Percentiles rank a stretch among this genome's conserved stretches.
These are phyloP conservation scores for Sugiyamaella sp. DNA, from an alignment of 1,139 yeast genomes.

Conservation along the genomic window DNA sequence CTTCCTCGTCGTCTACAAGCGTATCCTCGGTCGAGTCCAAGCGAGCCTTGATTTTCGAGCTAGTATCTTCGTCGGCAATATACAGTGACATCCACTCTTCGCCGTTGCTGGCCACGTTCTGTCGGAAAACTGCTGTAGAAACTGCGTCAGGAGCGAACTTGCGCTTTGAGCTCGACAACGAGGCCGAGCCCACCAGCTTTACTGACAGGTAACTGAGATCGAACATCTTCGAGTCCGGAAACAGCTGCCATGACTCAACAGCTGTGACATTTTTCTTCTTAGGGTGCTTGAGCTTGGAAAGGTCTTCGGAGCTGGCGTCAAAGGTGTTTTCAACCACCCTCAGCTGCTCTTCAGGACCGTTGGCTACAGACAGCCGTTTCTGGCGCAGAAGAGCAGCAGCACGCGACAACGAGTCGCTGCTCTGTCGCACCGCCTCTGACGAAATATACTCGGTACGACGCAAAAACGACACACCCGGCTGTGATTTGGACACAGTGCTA, in stretches of 20 bases:
- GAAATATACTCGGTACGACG: constrained; percentile 93
- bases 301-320: constrained; percentile 56
- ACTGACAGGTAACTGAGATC: constrained; percentile 75
- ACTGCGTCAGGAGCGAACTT: constrained; percentile 45
- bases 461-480: constrained; percentile 74
- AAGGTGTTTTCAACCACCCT: constrained; percentile 77
- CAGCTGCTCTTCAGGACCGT: constrained; percentile 65
- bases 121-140: constrained; percentile 70
- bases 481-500: constrained; percentile 53
- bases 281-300: constrained; percentile 66
- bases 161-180: constrained; percentile 48
- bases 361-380: constrained; percentile 30
- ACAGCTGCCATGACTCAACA: constrained; percentile 73
- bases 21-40: constrained; percentile 39
- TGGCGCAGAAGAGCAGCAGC: constrained; percentile 32
- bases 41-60: constrained; percentile 34
- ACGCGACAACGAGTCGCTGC: constrained; percentile 38
- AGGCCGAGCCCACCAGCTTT: constrained; percentile 81
- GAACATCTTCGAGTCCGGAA: constrained; percentile 89
- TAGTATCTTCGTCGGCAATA: constrained; percentile 49
- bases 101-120: constrained; percentile 64
- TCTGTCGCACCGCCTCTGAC: constrained; percentile 39
- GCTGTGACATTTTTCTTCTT: constrained; percentile 72
- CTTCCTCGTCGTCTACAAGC: constrained; percentile 47
- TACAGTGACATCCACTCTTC: constrained; percentile 87